Conservation (phyloP, 805 yeast genomes). For the Myxozyma kluyveri region DNA sequence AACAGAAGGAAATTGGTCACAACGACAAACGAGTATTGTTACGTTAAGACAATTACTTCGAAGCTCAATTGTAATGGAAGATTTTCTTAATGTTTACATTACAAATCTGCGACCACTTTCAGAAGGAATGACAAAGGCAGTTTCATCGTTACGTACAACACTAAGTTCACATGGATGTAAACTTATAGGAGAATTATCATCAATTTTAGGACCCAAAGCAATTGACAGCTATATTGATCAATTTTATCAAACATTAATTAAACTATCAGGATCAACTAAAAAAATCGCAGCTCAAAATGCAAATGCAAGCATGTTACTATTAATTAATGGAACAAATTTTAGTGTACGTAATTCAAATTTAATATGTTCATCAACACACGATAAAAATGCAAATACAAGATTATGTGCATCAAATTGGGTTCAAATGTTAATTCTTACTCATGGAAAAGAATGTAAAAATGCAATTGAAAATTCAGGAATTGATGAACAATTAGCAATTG, state of each 20-base stretch:
- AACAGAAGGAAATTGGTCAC: slow-evolving; percentile 83
- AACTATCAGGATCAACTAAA: slow-evolving; percentile 59
- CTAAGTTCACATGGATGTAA: slow-evolving; percentile 73
- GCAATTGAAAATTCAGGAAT: slow-evolving; percentile 38
- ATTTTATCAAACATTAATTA: slow-evolving; percentile 49
- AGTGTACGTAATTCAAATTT: slow-evolving; percentile 51
- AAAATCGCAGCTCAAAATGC: slow-evolving; percentile 61
- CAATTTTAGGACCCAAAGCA: slow-evolving; percentile 28
- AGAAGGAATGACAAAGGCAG: slow-evolving; percentile 65
- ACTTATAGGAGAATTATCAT: slow-evolving; percentile 59
- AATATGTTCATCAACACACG: slow-evolving; percentile 53
- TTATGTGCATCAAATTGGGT: slow-evolving; percentile 69
- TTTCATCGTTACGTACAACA: slow-evolving; percentile 78
- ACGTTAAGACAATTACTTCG: slow-evolving; percentile 59
- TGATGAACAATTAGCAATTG: slow-evolving; percentile 48
- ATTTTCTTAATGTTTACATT: slow-evolving; percentile 39
- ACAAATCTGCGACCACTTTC: slow-evolving; percentile 45
- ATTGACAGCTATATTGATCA: slow-evolving; percentile 47
- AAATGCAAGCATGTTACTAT: slow-evolving; percentile 47
- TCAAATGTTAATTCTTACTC: slow-evolving; percentile 57
- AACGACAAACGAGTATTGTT: slow-evolving; percentile 61
- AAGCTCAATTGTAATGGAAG: slow-evolving; percentile 51
- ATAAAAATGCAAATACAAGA: slow-evolving; percentile 71
- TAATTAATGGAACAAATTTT: slow-evolving; percentile 50
- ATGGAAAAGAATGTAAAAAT: slow-evolving; percentile 40